Conservation (phyloP, 768 basidiomycete species). For the Lentinula lateritia region DNA sequence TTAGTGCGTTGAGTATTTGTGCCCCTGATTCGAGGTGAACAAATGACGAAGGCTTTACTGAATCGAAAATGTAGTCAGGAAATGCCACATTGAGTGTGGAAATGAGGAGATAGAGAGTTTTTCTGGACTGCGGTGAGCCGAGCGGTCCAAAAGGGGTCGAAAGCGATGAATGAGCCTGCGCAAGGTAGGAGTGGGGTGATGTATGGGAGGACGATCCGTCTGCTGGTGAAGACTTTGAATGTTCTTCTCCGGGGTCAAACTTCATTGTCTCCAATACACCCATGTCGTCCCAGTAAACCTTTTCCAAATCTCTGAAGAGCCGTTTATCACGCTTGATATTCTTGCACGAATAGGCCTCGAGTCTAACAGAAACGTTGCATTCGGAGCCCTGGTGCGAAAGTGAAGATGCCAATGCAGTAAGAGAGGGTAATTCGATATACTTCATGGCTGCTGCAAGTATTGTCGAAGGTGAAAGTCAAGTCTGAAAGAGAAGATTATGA, state of each 20-base stretch:
- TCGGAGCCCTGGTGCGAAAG: conserved; percentile 85
- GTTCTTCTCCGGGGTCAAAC: background rate
- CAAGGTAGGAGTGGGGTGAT: conserved; percentile 77
- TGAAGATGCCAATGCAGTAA: conserved; percentile 70
- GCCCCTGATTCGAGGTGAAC: conserved; percentile 77
- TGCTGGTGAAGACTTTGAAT: conserved; percentile 21
- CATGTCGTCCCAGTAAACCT: conserved; percentile 60
- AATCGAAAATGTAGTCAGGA: conserved; percentile 96
- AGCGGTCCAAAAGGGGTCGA: conserved; percentile 89
- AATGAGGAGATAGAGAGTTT: conserved; percentile 94
- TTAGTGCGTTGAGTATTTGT: conserved; percentile 77
- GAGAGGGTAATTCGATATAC: conserved; percentile 80
- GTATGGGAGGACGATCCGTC: conserved; percentile 79
- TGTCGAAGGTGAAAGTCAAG: background rate
- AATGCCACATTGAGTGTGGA: conserved; percentile 96
- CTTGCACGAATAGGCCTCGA: conserved; percentile 98
- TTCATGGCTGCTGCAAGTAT: conserved; percentile 54
- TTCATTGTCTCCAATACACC: conserved; percentile 1
- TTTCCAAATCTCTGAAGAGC: conserved; percentile 89
- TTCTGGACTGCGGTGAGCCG: conserved; percentile 76
- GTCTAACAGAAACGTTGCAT: conserved; percentile 83
- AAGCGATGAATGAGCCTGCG: conserved; percentile 64
- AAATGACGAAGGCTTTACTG: conserved; percentile 87
- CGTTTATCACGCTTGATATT: conserved; percentile 96
- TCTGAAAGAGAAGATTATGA: background rate